Evolutionary conservation across 306 rosid species (phyloP).

Genomic region (Castanea mollissima): DNA sequence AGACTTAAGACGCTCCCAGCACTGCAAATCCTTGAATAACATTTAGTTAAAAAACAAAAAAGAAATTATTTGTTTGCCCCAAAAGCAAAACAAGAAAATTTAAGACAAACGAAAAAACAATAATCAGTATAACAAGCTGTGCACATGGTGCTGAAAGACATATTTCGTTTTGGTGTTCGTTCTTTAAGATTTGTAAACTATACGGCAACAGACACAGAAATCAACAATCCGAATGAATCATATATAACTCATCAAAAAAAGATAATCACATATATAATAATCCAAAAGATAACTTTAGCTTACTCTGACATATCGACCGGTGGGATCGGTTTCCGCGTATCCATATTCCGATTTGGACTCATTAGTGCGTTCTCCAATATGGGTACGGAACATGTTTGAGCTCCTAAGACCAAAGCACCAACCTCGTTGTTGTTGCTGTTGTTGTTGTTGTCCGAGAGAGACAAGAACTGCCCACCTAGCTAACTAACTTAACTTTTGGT

Average conservation of each 20-base stretch:
- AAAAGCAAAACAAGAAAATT: no score
- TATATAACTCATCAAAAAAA: not conserved
- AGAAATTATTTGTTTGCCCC: no score
- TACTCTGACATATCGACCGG: conserved; percentile 81
- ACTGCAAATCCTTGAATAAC: not conserved
- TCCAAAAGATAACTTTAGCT: conserved; percentile 14
- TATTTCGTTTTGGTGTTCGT: no score
- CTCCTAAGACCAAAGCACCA: not conserved
- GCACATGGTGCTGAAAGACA: no score
- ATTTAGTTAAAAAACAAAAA: not conserved
- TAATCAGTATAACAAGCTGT: no score
- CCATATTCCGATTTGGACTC: conserved; percentile 29
- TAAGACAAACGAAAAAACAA: no score
- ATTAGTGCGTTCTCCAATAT: conserved; percentile 19
- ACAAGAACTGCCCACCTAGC: not conserved
- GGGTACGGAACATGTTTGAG: conserved; percentile 40
- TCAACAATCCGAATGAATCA: not conserved
- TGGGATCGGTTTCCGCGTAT: conserved; percentile 73
- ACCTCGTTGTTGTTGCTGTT: no score
- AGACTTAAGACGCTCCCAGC: not conserved
- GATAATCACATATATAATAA: not conserved
- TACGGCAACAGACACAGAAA: not conserved
- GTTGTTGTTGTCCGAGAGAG: no score
- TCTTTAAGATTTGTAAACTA: no score
- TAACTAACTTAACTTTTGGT: not conserved